A percentile compares a stretch with the other conserved stretches of the same genome.
These are phyloP conservation scores for Pseudognaphalium luteoalbum DNA, from an alignment of 129 eudicot species.

Conservation along the genomic window DNA sequence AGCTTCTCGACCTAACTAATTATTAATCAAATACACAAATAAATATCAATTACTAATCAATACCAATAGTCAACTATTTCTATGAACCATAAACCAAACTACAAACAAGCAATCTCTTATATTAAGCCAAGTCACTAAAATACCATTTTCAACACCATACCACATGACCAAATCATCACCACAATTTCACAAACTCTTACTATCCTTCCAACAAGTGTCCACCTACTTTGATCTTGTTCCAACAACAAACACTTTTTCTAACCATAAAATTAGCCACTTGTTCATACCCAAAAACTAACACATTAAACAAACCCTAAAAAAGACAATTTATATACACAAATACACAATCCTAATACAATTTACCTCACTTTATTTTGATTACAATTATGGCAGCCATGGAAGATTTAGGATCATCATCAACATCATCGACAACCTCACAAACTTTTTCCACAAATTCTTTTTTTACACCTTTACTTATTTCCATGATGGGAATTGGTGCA, in stretches of 20 bases:
- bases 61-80: not conserved
- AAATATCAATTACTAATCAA: no score
- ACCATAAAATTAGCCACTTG: slow-evolving; percentile 23
- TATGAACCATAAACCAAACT: slow-evolving; percentile 18
- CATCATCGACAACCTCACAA: slow-evolving; percentile 18
- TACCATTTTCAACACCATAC: slow-evolving; percentile 2
- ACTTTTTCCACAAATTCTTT: slow-evolving; percentile 25
- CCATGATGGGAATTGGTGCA: slow-evolving; percentile 46
- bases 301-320: not conserved
- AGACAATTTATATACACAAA: not conserved
- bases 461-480: slow-evolving; percentile 46
- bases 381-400: slow-evolving; percentile 34
- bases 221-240: slow-evolving; percentile 20
- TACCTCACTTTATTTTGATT: not conserved
- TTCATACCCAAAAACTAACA: not conserved
- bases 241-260: slow-evolving; percentile 12
- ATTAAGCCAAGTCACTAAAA: slow-evolving; percentile 12
- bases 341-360: not conserved
- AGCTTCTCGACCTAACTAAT: not conserved
- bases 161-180: slow-evolving; percentile 29
- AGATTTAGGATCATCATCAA: slow-evolving; percentile 16
- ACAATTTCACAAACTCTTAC: slow-evolving; percentile 12
- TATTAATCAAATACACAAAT: no score
- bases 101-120: slow-evolving; percentile 6
- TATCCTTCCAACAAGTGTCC: slow-evolving; percentile 22